Evolutionary conservation across 768 basidiomycete genomes (phyloP), one percentile per base, ranked within the genome.

Genomic region (Leccinellum albellum): DNA sequence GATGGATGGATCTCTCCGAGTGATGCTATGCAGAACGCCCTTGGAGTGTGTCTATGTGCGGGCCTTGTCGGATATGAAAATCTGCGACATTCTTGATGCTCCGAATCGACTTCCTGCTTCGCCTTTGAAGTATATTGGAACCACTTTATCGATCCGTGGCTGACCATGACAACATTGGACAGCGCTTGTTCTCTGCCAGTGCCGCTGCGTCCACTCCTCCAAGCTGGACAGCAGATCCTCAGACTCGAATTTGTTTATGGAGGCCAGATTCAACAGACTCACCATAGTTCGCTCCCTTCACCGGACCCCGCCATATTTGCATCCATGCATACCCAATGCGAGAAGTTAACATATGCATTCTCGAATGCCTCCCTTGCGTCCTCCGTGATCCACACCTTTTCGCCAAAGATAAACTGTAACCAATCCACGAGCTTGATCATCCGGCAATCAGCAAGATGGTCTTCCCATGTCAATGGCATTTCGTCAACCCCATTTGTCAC

Each of bases 51-150:
- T 40, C 5, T 51, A 55, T 15, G 14, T n/a, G 0, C 44, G 52
- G 13, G 48, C 53, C 35, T 61, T 57, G 54, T 59, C 63, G 7
- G 66, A 65, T 35, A 70, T 54, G 37, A 70, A 61, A 1, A 60
- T 59, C 7, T 63, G 63, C 2, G 61, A 65, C 37, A 50, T 55
- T 8, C 42, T 47, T 21, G 46, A 46, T 13, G 31, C 24, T 6
- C 4, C 13, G 3, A 31, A 24, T 31, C 17, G 17, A 7, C 3
- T 4, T 6, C 13, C 3, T 17, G 23, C 0, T 6, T 57, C 6
- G 66, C 54, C 51, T 58, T 64, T 20, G 40, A 20, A 40, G 46
- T 57, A 55, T 2, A 66, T 24, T 14, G 23, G 23, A 1, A 46
- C 24, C 4, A 46, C 3, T 15, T 45, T 24, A n/a, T 45, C 44